Percentiles rank a stretch among this genome's conserved stretches.
Conservation (phyloP, 768 basidiomycete genomes). For the Rubroboletus pulcherrimus region DNA sequence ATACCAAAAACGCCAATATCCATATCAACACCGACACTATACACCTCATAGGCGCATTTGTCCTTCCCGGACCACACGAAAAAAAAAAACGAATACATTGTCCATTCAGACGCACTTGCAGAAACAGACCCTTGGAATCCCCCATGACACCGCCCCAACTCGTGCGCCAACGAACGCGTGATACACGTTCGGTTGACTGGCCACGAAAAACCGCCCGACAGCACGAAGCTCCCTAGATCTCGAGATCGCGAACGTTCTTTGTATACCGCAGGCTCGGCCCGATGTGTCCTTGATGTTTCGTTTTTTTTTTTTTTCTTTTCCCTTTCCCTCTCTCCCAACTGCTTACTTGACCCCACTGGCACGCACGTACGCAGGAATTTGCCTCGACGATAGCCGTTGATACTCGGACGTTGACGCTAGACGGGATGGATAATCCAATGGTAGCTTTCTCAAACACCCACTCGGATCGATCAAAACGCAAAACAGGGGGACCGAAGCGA, state of each 20-base stretch:
- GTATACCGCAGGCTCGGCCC: background rate
- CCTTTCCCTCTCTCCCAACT: too few species aligned
- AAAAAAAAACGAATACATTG: background rate
- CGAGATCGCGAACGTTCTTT: background rate
- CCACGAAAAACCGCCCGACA: background rate
- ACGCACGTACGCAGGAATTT: too few species aligned
- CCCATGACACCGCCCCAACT: background rate
- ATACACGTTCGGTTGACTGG: background rate
- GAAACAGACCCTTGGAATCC: background rate
- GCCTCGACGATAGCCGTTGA: too few species aligned
- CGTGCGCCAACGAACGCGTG: background rate
- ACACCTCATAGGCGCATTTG: background rate
- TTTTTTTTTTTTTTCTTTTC: background rate
- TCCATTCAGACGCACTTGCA: background rate
- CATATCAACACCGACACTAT: background rate
- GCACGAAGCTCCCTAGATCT: background rate
- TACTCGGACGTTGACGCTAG: too few species aligned
- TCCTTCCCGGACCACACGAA: background rate
- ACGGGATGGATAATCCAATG: too few species aligned
- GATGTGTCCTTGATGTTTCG: background rate
- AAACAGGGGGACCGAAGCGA: too few species aligned
- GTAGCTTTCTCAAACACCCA: too few species aligned
- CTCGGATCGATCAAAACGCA: too few species aligned
- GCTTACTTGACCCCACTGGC: too few species aligned
- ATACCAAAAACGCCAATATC: background rate